Base-by-base conservation (phyloP, 768 basidiomycete genomes). In the Collybiopsis confluens region DNA sequence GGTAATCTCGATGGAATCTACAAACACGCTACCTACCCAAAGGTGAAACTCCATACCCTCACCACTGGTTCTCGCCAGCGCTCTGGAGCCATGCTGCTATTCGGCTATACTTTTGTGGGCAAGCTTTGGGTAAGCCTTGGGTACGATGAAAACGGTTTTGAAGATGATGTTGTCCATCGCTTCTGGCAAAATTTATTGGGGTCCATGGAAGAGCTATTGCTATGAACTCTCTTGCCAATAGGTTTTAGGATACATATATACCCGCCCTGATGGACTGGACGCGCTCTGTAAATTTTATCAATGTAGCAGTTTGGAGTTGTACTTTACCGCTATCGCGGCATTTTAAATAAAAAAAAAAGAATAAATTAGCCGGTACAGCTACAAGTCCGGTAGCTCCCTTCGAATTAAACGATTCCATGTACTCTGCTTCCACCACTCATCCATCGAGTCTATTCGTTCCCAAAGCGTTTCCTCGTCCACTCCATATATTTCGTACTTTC, bases 351-450 rank as follows among this genome's bases (percentile, higher is more conserved):
- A n/a, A n/a, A n/a, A n/a, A n/a, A n/a, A n/a, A n/a, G n/a, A n/a
- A 33, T 33, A 33, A 33, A 13, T 13, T 33, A 33, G 13, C 13
- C 30, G 6, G 13, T 3, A 3, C 18, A 3, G 10, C 33, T 38
- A 80, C 54, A 76, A 54, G 69, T 94, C 92, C n/a, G 92, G 92
- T 52, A 94, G 68, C 68, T 95, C 92, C 64, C 92, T 76, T 58
- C 86, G 83, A 61, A 91, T 81, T 52, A 95, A 70, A 55, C 92
- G 74, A 36, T 75, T 82, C 91, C 92, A 96, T 46, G 92, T 95
- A 57, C 83, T 89, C 62, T 93, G 90, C 64, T 83, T 91, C 92
- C 93, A 95, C 91, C 90, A 92, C 37, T 92, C 90, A 18, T 88
- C 83, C 86, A 92, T 88, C 48, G 76, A 74, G 58, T 87, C 80